A percentile compares a stretch with the other conserved stretches of the same genome.
These are phyloP conservation scores for Cercospora sp. DNA, from an alignment of 2,329 filamentous ascomycete species.

Conservation along the genomic window DNA sequence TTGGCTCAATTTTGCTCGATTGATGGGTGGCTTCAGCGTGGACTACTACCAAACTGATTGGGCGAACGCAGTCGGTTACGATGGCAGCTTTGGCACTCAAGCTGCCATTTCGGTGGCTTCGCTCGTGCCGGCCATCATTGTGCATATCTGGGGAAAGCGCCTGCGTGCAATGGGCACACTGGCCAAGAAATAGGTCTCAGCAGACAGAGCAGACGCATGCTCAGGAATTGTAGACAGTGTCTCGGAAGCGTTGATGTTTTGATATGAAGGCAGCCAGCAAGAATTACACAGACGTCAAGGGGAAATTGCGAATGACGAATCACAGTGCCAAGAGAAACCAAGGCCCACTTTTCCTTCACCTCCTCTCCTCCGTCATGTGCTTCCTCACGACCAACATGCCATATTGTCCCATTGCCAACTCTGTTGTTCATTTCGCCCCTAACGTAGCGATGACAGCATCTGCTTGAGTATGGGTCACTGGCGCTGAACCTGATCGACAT, in stretches of 20 bases:
- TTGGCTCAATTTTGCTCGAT: conserved; percentile 21
- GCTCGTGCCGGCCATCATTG: not conserved
- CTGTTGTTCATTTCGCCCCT: not conserved
- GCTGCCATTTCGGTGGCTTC: conserved; percentile 5
- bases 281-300: not conserved
- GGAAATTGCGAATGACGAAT: not conserved
- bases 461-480: not conserved
- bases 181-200: not conserved
- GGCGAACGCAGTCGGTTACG: conserved; percentile 17
- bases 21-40: conserved; percentile 19
- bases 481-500: not conserved
- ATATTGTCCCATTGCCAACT: not conserved
- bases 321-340: not conserved
- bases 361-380: not conserved
- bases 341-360: not conserved
- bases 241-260: too few species aligned
- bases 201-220: not conserved
- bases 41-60: conserved; percentile 20
- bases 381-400: not conserved
- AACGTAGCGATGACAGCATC: not conserved
- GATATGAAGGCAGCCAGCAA: too few species aligned
- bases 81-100: conserved; percentile 21
- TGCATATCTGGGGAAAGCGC: not conserved
- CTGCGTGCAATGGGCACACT: not conserved
- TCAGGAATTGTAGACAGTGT: too few species aligned